Evolutionary conservation across 306 rosid species (phyloP), one percentile per base, ranked within the genome.

Genomic region (Citrullus amarus): DNA sequence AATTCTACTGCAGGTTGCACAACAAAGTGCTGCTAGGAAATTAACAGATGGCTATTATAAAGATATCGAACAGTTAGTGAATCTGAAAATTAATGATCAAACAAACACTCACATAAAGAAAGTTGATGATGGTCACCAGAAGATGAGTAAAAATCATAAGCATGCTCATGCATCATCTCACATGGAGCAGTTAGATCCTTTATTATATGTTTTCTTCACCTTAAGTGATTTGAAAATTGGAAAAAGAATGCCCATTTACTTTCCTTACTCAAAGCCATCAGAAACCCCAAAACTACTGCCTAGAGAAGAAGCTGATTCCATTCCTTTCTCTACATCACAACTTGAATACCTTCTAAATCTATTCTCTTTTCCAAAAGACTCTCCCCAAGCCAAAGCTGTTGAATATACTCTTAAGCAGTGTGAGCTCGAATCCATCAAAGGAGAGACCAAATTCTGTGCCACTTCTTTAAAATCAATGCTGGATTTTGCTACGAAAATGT

Each of bases 361-460:
- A 75, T 93, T 93, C 81, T 85, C 91, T 12, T 81, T 89, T 59
- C 15, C 90, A 79, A 75, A 76, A 63, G 81, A 80, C 68, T 86
- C 97, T 6, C 84, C 92, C 25, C 92, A 88, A 80, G 92, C 93
- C 81, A 87, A 91, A 56, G 90, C 86, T 66, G 85, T 87, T 67
- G 84, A 87, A 62, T 85, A 91, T 39, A 91, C 92, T 1, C 87
- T 90, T 1, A 69, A 77, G 43, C 88, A 86, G 13, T 93, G 92
- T 61, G 88, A 89, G 25, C 75, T 85, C 38, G 79, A 84, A 17
- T 70, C 93, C 69, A 84, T 82, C 72, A 79, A 86, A 60, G 95
- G 89, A 79, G 95, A 93, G 77, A 76, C 86, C 58, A 89, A 86
- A 82, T 91, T 86, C 53, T 93, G 97, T 62, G 93, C 93, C 12